A percentile compares a stretch with the other conserved stretches of the same genome.
Evolutionary conservation across 495 filamentous ascomycete species (phyloP).

Genomic region (Penicillium waksmanii): DNA sequence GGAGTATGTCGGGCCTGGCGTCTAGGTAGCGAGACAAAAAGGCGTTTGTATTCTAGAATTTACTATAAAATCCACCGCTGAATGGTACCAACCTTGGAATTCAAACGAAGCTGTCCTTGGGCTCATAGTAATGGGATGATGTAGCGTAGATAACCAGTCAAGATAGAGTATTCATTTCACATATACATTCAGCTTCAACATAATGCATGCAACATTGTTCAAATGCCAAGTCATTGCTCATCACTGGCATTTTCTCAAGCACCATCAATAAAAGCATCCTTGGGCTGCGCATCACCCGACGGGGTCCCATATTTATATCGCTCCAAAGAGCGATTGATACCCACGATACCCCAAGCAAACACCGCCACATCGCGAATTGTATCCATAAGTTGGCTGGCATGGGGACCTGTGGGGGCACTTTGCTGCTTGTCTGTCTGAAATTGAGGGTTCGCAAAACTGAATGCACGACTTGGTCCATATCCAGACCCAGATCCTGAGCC

Average conservation of each 20-base stretch:
- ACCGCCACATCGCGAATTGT: slow-evolving; percentile 80
- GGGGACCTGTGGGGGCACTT: slow-evolving; percentile 46
- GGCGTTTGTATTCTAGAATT: slow-evolving; percentile 17
- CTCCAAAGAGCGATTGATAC: slow-evolving; percentile 78
- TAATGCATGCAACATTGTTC: not conserved
- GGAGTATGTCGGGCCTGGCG: slow-evolving; percentile 21
- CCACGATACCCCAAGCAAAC: slow-evolving; percentile 54
- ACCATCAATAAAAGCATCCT: slow-evolving; percentile 32
- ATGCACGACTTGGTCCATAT: slow-evolving; percentile 7
- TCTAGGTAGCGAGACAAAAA: slow-evolving; percentile 16
- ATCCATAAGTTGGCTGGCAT: slow-evolving; percentile 67
- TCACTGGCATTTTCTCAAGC: not conserved
- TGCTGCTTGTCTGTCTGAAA: slow-evolving; percentile 6
- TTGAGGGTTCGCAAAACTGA: not conserved
- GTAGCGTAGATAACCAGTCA: no score
- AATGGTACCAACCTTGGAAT: not conserved
- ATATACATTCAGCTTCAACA: not conserved
- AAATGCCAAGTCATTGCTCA: not conserved
- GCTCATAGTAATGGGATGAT: no score
- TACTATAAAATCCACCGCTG: slow-evolving; percentile 1
- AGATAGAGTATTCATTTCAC: not conserved
- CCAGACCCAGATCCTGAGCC: slow-evolving; percentile 5
- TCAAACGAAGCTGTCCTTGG: not conserved
- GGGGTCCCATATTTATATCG: slow-evolving; percentile 66
- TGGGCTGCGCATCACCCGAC: slow-evolving; percentile 60